Percentiles rank a stretch among this genome's conserved stretches.
phyloP scores from a whole-genome alignment of 371 early-diverging fungal species.

The Polyrhizophydium stewartii region DNA sequence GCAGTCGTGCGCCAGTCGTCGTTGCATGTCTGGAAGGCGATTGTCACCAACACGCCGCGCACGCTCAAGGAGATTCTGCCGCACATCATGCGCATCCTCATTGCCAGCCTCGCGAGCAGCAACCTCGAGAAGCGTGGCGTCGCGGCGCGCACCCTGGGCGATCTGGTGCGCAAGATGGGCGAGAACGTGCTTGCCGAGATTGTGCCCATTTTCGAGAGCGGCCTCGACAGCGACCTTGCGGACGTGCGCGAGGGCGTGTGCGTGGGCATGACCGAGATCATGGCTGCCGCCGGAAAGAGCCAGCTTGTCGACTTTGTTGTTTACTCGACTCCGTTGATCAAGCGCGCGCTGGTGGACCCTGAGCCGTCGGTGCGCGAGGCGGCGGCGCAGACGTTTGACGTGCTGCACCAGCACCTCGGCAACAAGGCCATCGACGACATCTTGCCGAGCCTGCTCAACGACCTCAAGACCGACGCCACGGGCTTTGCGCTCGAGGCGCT shows the following conservation, averaged over 20 bases:
- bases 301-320: conserved; percentile 81
- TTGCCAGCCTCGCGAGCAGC: conserved; percentile 69
- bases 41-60: conserved; percentile 94
- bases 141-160: conserved; percentile 90
- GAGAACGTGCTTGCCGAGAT: conserved; percentile 81
- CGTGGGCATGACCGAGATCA: conserved; percentile 87
- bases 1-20: conserved; percentile 88
- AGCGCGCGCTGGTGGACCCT: conserved; percentile 60
- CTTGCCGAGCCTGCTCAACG: conserved; percentile 80
- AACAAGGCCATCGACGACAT: conserved; percentile 88
- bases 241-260: conserved; percentile 87
- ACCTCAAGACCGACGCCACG: conserved; percentile 54
- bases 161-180: conserved; percentile 92
- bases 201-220: conserved; percentile 81
- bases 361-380: conserved; percentile 82
- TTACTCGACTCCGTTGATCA: conserved; percentile 73
- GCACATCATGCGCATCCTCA: conserved; percentile 80
- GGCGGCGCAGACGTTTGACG: conserved; percentile 91
- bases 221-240: conserved; percentile 57
- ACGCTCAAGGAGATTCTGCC: conserved; percentile 91
- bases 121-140: conserved; percentile 63
- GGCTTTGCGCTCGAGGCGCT: conserved; percentile 86
- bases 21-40: conserved; percentile 90
- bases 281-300: conserved; percentile 76
- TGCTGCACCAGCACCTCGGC: conserved; percentile 84